Conservation (phyloP, 1,284 basidiomycete species). For the Takashimella tepidaria region DNA sequence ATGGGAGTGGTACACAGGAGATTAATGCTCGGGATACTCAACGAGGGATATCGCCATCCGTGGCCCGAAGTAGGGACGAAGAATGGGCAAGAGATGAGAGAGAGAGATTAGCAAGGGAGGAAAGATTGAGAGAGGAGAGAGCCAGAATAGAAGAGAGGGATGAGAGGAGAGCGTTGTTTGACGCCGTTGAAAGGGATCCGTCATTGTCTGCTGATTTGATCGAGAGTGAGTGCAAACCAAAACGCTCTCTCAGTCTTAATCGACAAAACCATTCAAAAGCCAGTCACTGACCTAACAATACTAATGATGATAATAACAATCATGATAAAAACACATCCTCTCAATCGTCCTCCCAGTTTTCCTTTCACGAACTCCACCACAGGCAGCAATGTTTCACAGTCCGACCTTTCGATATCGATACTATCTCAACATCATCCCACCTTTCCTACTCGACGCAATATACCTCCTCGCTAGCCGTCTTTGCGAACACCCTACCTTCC, state of each 20-base stretch:
- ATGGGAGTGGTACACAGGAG: neutral
- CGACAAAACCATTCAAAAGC: neutral
- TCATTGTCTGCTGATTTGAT: conserved; percentile 38
- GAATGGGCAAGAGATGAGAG: neutral
- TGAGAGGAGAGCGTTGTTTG: conserved; percentile 9
- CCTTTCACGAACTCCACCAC: conserved; percentile 46
- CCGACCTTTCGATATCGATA: conserved; percentile 49
- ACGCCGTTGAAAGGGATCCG: conserved; percentile 37
- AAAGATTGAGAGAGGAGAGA: conserved; percentile 10
- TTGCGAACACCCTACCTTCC: conserved; percentile 36
- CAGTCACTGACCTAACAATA: neutral
- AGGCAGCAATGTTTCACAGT: conserved; percentile 47
- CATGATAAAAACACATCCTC: neutral
- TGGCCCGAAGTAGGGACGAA: neutral
- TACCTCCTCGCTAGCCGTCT: conserved; percentile 47
- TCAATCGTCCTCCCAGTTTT: conserved; percentile 39
- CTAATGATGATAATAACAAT: too few relatives aligned
- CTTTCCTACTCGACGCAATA: conserved; percentile 48
- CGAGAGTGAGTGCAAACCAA: conserved; percentile 27
- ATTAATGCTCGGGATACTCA: too few relatives aligned
- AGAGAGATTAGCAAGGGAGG: neutral
- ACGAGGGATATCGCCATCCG: neutral
- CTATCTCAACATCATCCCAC: conserved; percentile 44
- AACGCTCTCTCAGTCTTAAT: neutral
- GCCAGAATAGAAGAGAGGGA: conserved; percentile 5